These are phyloP conservation scores for Diaporthe destruens DNA, from an alignment of 2,329 filamentous ascomycete genomes.

Conservation along the genomic window DNA sequence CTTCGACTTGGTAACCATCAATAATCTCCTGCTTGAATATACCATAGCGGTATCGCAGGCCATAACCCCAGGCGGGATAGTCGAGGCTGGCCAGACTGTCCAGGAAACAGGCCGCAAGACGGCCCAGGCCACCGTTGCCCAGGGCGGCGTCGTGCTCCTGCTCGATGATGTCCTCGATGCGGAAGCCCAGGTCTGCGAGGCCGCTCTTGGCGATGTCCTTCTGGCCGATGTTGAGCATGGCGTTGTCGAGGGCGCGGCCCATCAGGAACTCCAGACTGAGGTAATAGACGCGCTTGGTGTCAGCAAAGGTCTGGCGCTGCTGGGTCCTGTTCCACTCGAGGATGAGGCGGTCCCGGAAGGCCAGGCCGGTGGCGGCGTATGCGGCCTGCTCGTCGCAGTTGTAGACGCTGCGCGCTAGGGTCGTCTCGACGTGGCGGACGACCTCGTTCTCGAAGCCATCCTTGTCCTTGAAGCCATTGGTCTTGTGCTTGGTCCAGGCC, in stretches of 20 bases:
- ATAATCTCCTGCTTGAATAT: conserved; percentile 99
- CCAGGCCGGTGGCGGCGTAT: conserved; percentile 90
- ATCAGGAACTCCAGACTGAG: conserved; percentile 97
- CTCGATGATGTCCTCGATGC: conserved; percentile 92
- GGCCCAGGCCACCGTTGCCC: conserved; percentile 94
- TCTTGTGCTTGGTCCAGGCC: conserved; percentile 77
- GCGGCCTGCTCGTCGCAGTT: conserved; percentile 97
- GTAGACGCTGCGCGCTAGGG: conserved; percentile 93
- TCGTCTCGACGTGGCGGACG: conserved; percentile 96
- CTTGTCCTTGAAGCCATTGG: conserved; percentile 78
- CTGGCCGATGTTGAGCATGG: conserved; percentile 94
- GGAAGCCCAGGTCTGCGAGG: conserved; percentile 90
- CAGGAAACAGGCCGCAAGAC: conserved; percentile 95
- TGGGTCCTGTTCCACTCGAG: conserved; percentile 99
- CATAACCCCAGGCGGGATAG: conserved; percentile 97
- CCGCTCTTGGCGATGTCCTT: conserved; percentile 90
- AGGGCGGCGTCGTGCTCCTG: conserved; percentile 97
- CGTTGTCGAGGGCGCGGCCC: conserved; percentile 96
- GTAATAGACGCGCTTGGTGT: conserved; percentile 96
- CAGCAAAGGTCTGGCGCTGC: conserved; percentile 90
- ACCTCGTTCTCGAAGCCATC: conserved; percentile 90
- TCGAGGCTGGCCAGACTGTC: conserved; percentile 96
- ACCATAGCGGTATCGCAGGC: conserved; percentile 92
- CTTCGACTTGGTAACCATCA: conserved; percentile 96
- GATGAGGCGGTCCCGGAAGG: conserved; percentile 92